phyloP scores from a whole-genome alignment of 352 stramenopile genomes.

The Nannochloropsis limnetica region DNA sequence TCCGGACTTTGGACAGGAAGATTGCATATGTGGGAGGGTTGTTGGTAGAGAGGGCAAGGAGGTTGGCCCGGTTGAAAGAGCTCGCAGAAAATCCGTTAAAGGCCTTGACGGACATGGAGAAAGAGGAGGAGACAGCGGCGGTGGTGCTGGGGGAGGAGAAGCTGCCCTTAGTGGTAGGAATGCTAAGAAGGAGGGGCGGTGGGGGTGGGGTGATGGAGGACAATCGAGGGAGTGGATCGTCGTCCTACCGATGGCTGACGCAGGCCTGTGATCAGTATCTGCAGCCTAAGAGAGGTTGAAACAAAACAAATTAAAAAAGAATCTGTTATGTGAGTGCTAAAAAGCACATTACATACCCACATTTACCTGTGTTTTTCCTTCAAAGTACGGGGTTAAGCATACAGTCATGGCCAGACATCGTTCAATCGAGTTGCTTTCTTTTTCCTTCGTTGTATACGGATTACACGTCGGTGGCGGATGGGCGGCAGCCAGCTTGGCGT shows the following conservation, averaged over 20 bases:
- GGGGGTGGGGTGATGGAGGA: neutral
- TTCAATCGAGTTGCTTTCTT: no score
- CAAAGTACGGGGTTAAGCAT: no score
- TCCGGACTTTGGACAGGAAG: neutral
- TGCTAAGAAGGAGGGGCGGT: neutral
- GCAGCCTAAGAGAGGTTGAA: neutral
- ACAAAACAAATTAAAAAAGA: no score
- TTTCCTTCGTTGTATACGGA: no score
- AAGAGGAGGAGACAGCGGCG: neutral
- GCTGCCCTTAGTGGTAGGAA: neutral
- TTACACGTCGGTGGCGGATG: no score
- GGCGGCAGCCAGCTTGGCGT: no score
- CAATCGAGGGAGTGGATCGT: neutral
- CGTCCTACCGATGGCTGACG: neutral
- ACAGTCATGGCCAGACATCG: no score
- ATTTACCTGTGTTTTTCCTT: no score
- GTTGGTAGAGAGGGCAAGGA: neutral
- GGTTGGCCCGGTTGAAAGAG: neutral
- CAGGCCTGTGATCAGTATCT: neutral
- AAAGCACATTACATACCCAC: no score
- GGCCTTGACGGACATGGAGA: neutral
- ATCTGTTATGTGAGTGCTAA: no score
- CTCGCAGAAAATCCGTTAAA: neutral
- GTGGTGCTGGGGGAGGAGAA: neutral
- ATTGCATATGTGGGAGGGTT: neutral